Base-by-base conservation (phyloP, 2,329 filamentous ascomycete genomes). In the Fusarium pilosicola region DNA sequence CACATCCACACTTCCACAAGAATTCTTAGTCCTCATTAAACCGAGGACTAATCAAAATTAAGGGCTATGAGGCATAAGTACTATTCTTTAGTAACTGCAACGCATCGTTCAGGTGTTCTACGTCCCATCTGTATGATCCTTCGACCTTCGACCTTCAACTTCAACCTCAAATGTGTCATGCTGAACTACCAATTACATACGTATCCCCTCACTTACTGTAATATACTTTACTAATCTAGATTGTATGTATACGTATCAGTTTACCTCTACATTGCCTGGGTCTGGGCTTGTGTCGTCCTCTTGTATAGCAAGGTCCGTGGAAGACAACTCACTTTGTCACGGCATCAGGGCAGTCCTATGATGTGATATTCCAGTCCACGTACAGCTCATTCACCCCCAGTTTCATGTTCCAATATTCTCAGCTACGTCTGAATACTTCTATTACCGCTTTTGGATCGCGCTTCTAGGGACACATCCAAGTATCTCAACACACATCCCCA, bases 401-500 rank as follows among this genome's bases (percentile, higher is more conserved):
- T 57, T 36, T 18, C 36, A 57, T 28, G n/a, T 22, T 44, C 9
- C 30, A 57, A 44, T 38, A 24, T 41, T 22, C 26, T 55, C 56
- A 38, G 24, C 36, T 44, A 14, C 51, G 22, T 36, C 28, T 58
- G 18, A 41, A 18, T 58, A 26, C 24, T 38, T 28, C 32, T 38
- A 13, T n/a, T 20, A 24, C 34, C 41, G 32, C 15, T 22, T 48
- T 60, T 17, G 14, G 36, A 11, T 20, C 28, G 30, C 11, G 13
- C 30, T 61, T 42, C 36, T 64, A 61, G n/a, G 28, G 39, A 42
- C 61, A 64, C 38, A 51, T 62, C 56, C 34, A 69, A 36, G 54
- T 28, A 32, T 54, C 32, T 63, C 64, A 34, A 69, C 58, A 57
- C 32, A 62, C 66, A 63, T 69, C 57, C 42, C 34, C 5, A 24